phyloP scores from a whole-genome alignment of 2,329 filamentous ascomycete genomes.

The Sporothrix mexicana region DNA sequence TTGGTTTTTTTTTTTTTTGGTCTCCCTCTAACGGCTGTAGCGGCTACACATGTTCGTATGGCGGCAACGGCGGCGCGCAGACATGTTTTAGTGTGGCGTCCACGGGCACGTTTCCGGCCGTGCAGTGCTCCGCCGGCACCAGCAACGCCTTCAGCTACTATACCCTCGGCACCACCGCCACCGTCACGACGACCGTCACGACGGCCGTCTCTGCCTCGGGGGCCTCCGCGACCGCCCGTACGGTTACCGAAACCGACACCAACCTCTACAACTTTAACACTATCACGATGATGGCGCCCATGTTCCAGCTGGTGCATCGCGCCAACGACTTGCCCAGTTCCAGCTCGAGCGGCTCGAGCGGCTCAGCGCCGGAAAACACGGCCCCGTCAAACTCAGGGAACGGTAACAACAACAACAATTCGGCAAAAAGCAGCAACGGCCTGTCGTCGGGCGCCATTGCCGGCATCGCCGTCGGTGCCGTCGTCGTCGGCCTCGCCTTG shows the following conservation, averaged over 20 bases:
- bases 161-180: slow-evolving; percentile 33
- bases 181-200: slow-evolving; percentile 33
- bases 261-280: slow-evolving; percentile 8
- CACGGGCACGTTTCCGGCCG: slow-evolving; percentile 38
- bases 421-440: not conserved
- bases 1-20: not conserved
- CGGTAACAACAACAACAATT: not conserved
- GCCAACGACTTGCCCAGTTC: slow-evolving; percentile 26
- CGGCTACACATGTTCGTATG: slow-evolving; percentile 36
- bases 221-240: not conserved
- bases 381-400: not conserved
- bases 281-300: slow-evolving; percentile 40
- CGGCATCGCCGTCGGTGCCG: slow-evolving; percentile 30
- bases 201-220: slow-evolving; percentile 28
- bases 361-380: not conserved
- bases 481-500: slow-evolving; percentile 17
- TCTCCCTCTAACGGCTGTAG: no score
- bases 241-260: not conserved
- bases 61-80: slow-evolving; percentile 28
- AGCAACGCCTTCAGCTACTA: slow-evolving; percentile 36
- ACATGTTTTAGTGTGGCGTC: slow-evolving; percentile 33
- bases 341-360: not conserved
- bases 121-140: slow-evolving; percentile 38
- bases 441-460: slow-evolving; percentile 26
- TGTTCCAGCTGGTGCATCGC: slow-evolving; percentile 43